Evolutionary conservation across 139 green algal genomes (phyloP), one percentile per base, ranked within the genome.

Genomic region (Mesostigma viride): DNA sequence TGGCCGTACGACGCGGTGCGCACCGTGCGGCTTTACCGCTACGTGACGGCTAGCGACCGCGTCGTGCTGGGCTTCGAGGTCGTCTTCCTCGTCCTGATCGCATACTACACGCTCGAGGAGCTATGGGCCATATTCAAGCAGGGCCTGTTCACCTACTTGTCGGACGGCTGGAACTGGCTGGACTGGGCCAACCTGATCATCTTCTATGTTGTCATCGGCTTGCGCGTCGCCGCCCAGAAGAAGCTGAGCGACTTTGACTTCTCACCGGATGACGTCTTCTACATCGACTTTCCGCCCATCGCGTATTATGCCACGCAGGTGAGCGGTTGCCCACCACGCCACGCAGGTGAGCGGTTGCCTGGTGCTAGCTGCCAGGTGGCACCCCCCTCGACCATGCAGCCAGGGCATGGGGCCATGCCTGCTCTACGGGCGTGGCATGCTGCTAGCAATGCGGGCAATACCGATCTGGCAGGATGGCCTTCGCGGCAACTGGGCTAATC

Each of bases 101-200:
- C 64, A 2, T 69, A 32, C 22, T 68, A 78, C 33, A 72, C 65
- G 17, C 3, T 73, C 8, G 31, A 56, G 33, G 71, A 78, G 34
- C 26, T 68, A 35, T 30, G 65, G 17, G 45, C 69, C 57, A 68
- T 70, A 14, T 27, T 31, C 20, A 8, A 32, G 4, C 8, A 57
- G 28, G 20, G 40, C 14, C 58, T n/a, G n/a, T 6, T 6, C 22
- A 36, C 28, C 20, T 69, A 78, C 65, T 73, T 69, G 40, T 48
- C 44, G 24, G 45, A 72, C 8, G 26, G 24, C 1, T 78, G 64
- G 71, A 78, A 78, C 51, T 70, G 48, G 8, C 2, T 73, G 17
- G 64, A 78, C 65, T 78, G 65, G 64, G 64, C 60, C 33, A 73
- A 78, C 59, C 35, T 78, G n/a, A 69, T 73, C 24, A 73, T 78